Evolutionary conservation across 1,139 yeast genomes (phyloP).

Genomic region (Yamadazyma mexicana): DNA sequence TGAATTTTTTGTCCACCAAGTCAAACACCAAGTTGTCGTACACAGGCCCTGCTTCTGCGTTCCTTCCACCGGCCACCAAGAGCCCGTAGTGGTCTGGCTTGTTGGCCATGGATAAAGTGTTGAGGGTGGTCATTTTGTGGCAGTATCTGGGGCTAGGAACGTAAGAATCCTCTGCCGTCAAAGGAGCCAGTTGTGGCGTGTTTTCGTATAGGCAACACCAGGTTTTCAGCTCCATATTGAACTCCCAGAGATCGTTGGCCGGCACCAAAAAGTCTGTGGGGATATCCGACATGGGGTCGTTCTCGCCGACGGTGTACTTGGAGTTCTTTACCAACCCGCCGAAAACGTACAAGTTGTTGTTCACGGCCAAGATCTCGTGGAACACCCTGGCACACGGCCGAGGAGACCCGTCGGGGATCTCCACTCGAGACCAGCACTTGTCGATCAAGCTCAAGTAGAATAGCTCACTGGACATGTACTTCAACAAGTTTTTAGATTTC

Average conservation of each 20-base stretch:
- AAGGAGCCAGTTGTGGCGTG: slow-evolving; percentile 8
- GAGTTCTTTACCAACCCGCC: slow-evolving; percentile 54
- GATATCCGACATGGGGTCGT: slow-evolving; percentile 5
- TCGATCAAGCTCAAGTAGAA: slow-evolving; percentile 59
- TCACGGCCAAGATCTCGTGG: slow-evolving; percentile 55
- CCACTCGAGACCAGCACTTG: slow-evolving; percentile 53
- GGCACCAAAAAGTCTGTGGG: slow-evolving; percentile 35
- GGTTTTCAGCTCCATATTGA: slow-evolving; percentile 46
- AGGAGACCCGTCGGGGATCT: neutral
- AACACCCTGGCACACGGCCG: slow-evolving; percentile 57
- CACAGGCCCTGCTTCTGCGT: slow-evolving; percentile 38
- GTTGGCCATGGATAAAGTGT: slow-evolving; percentile 41
- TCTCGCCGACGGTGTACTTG: slow-evolving; percentile 10
- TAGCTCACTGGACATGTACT: slow-evolving; percentile 56
- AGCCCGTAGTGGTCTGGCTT: slow-evolving; percentile 53
- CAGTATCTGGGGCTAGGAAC: slow-evolving; percentile 48
- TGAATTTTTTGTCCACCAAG: slow-evolving; percentile 47
- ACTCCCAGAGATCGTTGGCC: slow-evolving; percentile 66
- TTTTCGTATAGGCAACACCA: slow-evolving; percentile 52
- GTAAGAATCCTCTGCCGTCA: slow-evolving; percentile 25
- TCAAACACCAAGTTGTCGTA: slow-evolving; percentile 54
- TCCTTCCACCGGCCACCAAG: slow-evolving; percentile 62
- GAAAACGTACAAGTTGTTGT: slow-evolving; percentile 52
- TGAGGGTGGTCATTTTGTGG: slow-evolving; percentile 50
- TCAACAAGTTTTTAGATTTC: slow-evolving; percentile 31